Conservation (phyloP, 169 alveolate species). For the Fabrea salina region DNA sequence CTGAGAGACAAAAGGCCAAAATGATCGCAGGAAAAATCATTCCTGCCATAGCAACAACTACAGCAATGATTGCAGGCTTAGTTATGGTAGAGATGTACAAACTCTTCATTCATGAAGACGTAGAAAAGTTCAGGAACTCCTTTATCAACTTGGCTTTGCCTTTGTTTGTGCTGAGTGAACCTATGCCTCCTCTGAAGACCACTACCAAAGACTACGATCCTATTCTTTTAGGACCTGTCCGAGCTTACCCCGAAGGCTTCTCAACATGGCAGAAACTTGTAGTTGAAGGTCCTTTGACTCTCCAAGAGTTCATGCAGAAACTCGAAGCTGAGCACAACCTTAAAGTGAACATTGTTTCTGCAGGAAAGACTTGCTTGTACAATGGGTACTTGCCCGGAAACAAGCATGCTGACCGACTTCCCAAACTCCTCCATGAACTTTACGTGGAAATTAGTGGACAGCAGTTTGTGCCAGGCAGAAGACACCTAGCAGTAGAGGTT, state of each 20-base stretch:
- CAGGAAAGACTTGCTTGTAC: slow-evolving; percentile 74
- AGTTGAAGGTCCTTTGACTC: slow-evolving; percentile 77
- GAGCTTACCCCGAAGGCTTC: slow-evolving; percentile 94
- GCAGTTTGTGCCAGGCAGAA: slow-evolving; percentile 49
- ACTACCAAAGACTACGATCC: slow-evolving; percentile 92
- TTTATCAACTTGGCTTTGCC: slow-evolving; percentile 47
- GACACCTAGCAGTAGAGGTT: slow-evolving; percentile 82
- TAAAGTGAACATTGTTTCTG: slow-evolving; percentile 49
- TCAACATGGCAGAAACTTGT: slow-evolving; percentile 97
- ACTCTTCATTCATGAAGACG: slow-evolving; percentile 48
- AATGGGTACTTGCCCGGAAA: slow-evolving; percentile 82
- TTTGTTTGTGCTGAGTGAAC: slow-evolving; percentile 66
- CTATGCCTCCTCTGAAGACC: slow-evolving; percentile 66
- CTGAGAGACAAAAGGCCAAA: slow-evolving; percentile 92
- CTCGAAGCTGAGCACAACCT: slow-evolving; percentile 57
- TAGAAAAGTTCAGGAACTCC: slow-evolving; percentile 36
- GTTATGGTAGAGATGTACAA: slow-evolving; percentile 93
- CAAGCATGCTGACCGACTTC: slow-evolving; percentile 73
- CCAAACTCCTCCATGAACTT: slow-evolving; percentile 60
- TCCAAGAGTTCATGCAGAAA: slow-evolving; percentile 57
- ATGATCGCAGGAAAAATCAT: slow-evolving; percentile 99
- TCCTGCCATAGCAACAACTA: slow-evolving; percentile 99
- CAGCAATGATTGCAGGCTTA: slow-evolving; percentile 98
- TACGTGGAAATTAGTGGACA: slow-evolving; percentile 62
- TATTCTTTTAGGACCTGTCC: slow-evolving; percentile 91